These are phyloP conservation scores for Aurifilum marmelostoma DNA, from an alignment of 2,329 filamentous ascomycete genomes.

Conservation along the genomic window DNA sequence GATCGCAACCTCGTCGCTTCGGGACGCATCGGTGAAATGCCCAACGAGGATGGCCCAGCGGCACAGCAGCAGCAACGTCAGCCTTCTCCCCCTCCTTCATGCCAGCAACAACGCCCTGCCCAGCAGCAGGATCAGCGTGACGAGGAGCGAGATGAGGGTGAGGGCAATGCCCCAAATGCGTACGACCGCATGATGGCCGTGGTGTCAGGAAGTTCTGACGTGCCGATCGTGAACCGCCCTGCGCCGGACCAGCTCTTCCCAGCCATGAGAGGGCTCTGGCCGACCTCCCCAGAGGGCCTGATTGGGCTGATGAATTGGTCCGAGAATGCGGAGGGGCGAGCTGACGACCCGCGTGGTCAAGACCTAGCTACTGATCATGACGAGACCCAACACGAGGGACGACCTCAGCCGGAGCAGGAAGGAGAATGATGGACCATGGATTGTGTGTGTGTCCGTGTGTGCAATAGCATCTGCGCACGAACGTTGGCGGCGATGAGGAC, in stretches of 20 bases:
- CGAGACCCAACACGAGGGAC: neutral
- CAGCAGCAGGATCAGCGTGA: neutral
- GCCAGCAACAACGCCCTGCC: neutral
- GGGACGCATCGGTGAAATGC: neutral
- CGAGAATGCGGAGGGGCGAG: neutral
- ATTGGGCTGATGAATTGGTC: neutral
- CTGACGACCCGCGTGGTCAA: too few relatives aligned
- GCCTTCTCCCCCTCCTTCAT: neutral
- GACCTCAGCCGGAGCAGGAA: too few relatives aligned
- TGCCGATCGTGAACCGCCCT: neutral
- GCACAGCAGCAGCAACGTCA: neutral
- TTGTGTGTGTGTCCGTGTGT: too few relatives aligned
- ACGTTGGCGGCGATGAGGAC: too few relatives aligned
- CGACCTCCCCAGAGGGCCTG: neutral
- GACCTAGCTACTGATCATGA: neutral
- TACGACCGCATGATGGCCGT: neutral
- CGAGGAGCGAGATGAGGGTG: neutral
- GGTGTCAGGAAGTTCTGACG: neutral
- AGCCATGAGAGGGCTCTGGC: conserved; percentile 2
- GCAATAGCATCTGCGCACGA: too few relatives aligned
- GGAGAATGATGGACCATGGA: too few relatives aligned
- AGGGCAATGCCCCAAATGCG: too few relatives aligned
- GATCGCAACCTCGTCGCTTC: conserved; percentile 4
- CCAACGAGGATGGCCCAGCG: neutral
- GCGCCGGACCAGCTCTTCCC: neutral